Base-by-base conservation (phyloP, 2,329 filamentous ascomycete species). In the Aspergillus vadensis region DNA sequence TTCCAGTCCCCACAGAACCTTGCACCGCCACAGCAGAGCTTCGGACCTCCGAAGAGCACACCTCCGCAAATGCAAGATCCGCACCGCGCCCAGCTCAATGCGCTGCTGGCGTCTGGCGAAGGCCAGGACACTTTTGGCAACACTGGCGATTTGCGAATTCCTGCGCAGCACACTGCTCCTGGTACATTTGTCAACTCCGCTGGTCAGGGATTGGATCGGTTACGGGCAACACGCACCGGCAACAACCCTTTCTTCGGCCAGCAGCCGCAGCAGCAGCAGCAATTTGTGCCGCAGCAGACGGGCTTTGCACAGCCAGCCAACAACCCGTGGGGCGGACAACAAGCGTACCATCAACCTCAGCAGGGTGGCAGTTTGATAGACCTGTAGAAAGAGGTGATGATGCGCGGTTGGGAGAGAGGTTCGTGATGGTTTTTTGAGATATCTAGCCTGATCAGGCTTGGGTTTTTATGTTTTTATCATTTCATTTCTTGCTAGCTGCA, bases 71-170 rank as follows among this genome's bases (percentile, higher is more conserved):
- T 68, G 59, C 70, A 71, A 44, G 84, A 89, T 66, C 85, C 86
- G 12, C 85, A 88, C 64, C 80, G 85, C 60, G 87, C 89, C 21
- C 90, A 86, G 71, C 89, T 99, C 67, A 98, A 98, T 74, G 86
- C 90, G 1, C 86, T 99, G 36, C 86, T 99, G 48, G 86, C 92
- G 3, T 87, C 85, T 23, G 93, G 95, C 65, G 95, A 99, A 59
- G 95, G 95, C 23, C 91, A 96, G 82, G 95, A 99, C 74, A 99
- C 95, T 0, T 99, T 96, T 74, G 95, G 95, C 66, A 99, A 99
- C 75, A 91, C 91, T n/a, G 95, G 95, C 67, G 91, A 98, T 65
- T 83, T 97, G 50, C 92, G 95, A 76, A 96, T 99, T 65, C 95
- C 95, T 1, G 88, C 95, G 2, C 95, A 99, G 74, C 95, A 99